phyloP scores from a whole-genome alignment of 1,284 basidiomycete genomes.

The Apiotrichum akiyoshidainum region DNA sequence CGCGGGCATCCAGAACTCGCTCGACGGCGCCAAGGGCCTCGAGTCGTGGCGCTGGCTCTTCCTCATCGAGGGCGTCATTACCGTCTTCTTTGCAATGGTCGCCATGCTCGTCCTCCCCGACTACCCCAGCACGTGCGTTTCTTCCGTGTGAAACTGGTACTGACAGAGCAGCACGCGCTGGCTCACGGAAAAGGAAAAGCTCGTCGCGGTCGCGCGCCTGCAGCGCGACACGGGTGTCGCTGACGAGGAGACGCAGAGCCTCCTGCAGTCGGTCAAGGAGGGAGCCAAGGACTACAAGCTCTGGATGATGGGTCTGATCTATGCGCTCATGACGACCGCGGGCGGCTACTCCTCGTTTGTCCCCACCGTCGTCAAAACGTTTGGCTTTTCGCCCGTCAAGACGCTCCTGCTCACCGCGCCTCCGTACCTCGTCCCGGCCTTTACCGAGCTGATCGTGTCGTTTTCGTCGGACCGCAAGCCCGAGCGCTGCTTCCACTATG shows the following conservation, averaged over 20 bases:
- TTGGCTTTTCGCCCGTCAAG: slow-evolving; percentile 30
- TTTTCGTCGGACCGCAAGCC: slow-evolving; percentile 27
- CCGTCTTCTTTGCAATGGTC: slow-evolving; percentile 15
- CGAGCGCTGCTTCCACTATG: slow-evolving; percentile 47
- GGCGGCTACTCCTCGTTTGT: slow-evolving; percentile 35
- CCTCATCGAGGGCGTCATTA: slow-evolving; percentile 22
- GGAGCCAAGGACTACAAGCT: slow-evolving; percentile 21
- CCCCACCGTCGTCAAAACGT: slow-evolving; percentile 30
- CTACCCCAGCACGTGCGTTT: slow-evolving; percentile 14
- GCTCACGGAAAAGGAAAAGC: slow-evolving; percentile 20
- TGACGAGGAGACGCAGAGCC: slow-evolving; percentile 14
- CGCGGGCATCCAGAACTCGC: slow-evolving; percentile 24
- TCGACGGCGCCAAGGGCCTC: slow-evolving; percentile 18
- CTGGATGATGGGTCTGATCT: slow-evolving; percentile 22
- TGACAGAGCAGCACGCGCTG: slow-evolving; percentile 14
- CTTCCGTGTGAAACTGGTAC: background rate
- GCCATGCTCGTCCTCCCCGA: slow-evolving; percentile 19
- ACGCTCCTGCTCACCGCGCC: slow-evolving; percentile 40
- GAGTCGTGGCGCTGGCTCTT: slow-evolving; percentile 26
- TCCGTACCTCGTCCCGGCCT: slow-evolving; percentile 34
- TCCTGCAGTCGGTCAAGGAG: slow-evolving; percentile 7
- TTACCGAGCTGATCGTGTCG: slow-evolving; percentile 35
- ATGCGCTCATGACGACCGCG: slow-evolving; percentile 23
- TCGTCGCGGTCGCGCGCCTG: slow-evolving; percentile 15
- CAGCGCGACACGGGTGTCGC: slow-evolving; percentile 18